Evolutionary conservation across 2,329 filamentous ascomycete genomes (phyloP).

Genomic region (Neofusicoccum kwambonambiense): DNA sequence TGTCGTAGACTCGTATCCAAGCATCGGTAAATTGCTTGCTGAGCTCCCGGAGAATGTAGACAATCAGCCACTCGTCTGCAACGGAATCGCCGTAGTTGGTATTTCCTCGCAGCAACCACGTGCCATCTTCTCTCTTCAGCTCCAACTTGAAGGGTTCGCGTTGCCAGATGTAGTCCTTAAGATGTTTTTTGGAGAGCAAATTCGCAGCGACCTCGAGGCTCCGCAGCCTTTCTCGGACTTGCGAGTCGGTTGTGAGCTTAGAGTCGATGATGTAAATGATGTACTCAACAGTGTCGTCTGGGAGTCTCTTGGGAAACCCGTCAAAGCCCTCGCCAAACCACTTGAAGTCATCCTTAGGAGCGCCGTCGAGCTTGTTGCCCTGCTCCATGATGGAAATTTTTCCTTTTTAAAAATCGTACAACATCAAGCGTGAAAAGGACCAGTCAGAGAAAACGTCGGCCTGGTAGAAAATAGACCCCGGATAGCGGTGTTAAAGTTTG

Average conservation of each 20-base stretch:
- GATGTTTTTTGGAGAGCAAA: slow-evolving; percentile 60
- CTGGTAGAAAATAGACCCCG: too few relatives aligned
- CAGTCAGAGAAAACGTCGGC: too few relatives aligned
- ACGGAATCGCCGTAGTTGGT: slow-evolving; percentile 93
- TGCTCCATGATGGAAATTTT: neutral
- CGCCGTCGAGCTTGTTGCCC: neutral
- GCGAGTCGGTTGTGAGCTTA: slow-evolving; percentile 50
- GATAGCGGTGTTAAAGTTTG: too few relatives aligned
- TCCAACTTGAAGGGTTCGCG: slow-evolving; percentile 75
- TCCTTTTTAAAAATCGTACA: neutral
- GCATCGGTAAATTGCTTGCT: slow-evolving; percentile 69
- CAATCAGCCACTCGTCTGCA: slow-evolving; percentile 96
- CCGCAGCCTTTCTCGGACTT: slow-evolving; percentile 66
- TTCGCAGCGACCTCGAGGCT: slow-evolving; percentile 67
- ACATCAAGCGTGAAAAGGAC: too few relatives aligned
- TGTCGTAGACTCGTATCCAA: slow-evolving; percentile 82
- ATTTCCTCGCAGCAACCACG: slow-evolving; percentile 66
- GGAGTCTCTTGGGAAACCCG: slow-evolving; percentile 65
- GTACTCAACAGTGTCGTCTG: slow-evolving; percentile 86
- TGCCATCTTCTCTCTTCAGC: slow-evolving; percentile 56
- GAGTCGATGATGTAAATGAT: slow-evolving; percentile 69
- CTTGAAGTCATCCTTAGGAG: slow-evolving; percentile 55
- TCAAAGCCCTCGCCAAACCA: slow-evolving; percentile 66
- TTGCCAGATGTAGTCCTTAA: slow-evolving; percentile 95
- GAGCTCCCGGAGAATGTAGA: slow-evolving; percentile 81